Conservation (phyloP, 2,329 filamentous ascomycete genomes). For the Tolypocladium pustulatum region DNA sequence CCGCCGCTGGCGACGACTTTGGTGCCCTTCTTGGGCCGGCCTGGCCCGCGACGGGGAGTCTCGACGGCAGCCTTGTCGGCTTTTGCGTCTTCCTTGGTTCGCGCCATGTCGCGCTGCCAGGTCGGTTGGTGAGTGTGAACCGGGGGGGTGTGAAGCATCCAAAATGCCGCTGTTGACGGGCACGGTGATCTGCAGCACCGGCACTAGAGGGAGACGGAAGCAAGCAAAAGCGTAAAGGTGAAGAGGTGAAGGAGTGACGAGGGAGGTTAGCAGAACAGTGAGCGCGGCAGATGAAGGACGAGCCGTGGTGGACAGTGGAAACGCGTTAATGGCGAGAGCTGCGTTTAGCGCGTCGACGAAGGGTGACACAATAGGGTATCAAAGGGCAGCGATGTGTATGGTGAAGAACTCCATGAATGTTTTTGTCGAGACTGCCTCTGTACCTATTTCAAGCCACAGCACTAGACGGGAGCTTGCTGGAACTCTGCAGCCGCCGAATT, state of each 20-base stretch:
- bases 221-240: neutral
- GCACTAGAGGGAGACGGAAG: neutral
- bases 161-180: neutral
- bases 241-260: neutral
- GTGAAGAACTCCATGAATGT: too few species aligned
- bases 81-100: constrained; percentile 19
- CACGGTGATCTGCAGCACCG: neutral
- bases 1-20: constrained; percentile 28
- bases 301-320: neutral
- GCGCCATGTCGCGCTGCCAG: constrained; percentile 13
- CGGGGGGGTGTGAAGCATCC: neutral
- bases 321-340: neutral
- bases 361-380: neutral
- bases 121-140: neutral
- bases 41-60: constrained; percentile 14
- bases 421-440: neutral
- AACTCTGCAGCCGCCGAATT: too few species aligned
- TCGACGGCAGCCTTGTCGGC: constrained; percentile 5
- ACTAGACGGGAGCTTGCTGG: neutral
- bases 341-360: neutral
- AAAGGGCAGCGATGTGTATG: neutral
- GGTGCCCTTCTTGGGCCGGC: constrained; percentile 11
- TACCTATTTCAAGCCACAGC: neutral
- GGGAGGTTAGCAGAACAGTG: neutral
- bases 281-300: neutral